These are phyloP conservation scores for Torulaspora microellipsoides DNA, from an alignment of 805 yeast species.

Conservation along the genomic window DNA sequence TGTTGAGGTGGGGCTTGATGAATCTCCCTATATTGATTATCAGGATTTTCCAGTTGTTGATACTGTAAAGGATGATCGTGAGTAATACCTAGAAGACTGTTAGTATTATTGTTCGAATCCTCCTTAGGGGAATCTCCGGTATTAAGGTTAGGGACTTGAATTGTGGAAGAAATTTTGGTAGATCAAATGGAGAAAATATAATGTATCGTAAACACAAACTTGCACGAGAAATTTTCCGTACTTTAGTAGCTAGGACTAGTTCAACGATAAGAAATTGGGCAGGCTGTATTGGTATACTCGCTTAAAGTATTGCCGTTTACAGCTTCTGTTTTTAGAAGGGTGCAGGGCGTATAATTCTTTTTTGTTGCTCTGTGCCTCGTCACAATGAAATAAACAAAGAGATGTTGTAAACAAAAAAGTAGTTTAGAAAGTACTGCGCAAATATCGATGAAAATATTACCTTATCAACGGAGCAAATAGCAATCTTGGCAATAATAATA, in stretches of 20 bases:
- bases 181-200: conserved; percentile 2
- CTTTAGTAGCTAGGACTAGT: too few species aligned
- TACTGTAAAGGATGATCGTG: conserved; percentile 26
- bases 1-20: conserved; percentile 12
- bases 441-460: too few species aligned
- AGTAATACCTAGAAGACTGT: conserved; percentile 14
- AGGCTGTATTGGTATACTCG: too few species aligned
- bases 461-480: too few species aligned
- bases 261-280: too few species aligned
- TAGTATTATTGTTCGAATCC: conserved; percentile 16
- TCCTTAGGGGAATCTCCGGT: conserved; percentile 22
- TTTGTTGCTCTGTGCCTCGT: too few species aligned
- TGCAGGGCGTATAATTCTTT: neutral
- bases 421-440: too few species aligned
- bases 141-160: conserved; percentile 15
- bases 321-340: conserved; percentile 1
- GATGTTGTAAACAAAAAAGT: neutral
- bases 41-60: conserved; percentile 22
- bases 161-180: conserved; percentile 18
- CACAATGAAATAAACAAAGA: neutral
- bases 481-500: too few species aligned
- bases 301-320: neutral
- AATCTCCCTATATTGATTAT: conserved; percentile 13
- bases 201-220: too few species aligned
- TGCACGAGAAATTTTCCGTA: too few species aligned